These are phyloP conservation scores for Populus hybrid DNA, from an alignment of 441 rosid genomes.

Conservation along the genomic window DNA sequence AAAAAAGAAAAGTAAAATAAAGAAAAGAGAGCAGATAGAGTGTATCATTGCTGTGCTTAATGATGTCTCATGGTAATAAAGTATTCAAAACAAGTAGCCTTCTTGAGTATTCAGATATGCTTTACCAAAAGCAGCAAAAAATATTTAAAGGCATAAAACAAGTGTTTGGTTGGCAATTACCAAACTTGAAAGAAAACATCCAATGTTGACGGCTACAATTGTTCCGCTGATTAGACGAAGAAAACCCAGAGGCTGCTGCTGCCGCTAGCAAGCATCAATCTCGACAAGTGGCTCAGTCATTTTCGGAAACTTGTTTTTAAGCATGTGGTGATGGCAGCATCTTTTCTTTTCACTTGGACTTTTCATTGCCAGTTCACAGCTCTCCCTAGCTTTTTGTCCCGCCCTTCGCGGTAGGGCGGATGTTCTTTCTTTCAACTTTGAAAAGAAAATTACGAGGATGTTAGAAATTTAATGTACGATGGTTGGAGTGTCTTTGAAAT, in stretches of 20 bases:
- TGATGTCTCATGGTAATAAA: background rate
- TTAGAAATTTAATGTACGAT: too few relatives aligned
- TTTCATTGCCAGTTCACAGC: background rate
- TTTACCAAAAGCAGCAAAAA: constrained; percentile 4
- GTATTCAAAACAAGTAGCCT: background rate
- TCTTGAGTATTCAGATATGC: background rate
- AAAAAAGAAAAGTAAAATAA: background rate
- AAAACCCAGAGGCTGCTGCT: background rate
- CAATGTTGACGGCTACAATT: background rate
- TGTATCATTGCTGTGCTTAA: background rate
- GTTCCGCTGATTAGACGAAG: background rate
- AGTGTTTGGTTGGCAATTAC: background rate
- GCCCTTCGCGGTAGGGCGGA: too few relatives aligned
- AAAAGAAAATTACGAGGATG: too few relatives aligned
- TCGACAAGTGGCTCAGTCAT: background rate
- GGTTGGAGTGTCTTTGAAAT: too few relatives aligned
- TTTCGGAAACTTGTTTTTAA: background rate
- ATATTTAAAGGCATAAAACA: background rate
- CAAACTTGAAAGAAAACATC: background rate
- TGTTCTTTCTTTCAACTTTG: too few relatives aligned
- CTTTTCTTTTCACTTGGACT: background rate
- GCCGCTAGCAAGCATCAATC: background rate
- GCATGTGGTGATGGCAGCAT: background rate
- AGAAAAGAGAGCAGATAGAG: background rate
- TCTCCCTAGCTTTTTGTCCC: background rate